Conservation (phyloP, 129 eudicot genomes). For the Escallonia herrerae region DNA sequence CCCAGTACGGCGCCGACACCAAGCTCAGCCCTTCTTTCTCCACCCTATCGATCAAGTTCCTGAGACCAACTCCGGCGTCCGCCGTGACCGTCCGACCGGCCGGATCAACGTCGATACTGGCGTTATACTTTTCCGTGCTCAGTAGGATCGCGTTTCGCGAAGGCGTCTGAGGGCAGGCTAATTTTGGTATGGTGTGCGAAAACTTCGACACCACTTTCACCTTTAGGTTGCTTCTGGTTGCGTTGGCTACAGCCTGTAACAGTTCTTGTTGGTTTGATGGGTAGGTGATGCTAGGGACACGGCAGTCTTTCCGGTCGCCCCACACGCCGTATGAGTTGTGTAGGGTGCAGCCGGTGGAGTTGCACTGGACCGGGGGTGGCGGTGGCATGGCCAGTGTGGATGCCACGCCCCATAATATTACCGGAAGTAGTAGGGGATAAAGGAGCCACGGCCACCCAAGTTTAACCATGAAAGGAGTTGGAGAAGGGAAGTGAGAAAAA, state of each 20-base stretch:
- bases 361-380: conserved; percentile 35
- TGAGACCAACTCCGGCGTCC: conserved; percentile 60
- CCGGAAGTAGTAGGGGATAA: neutral
- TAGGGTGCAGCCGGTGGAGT: conserved; percentile 48
- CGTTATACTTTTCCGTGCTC: conserved; percentile 51
- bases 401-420: conserved; percentile 5
- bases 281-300: conserved; percentile 30
- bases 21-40: conserved; percentile 54
- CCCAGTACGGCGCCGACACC: conserved; percentile 81
- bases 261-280: conserved; percentile 66
- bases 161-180: conserved; percentile 46
- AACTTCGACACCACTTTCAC: conserved; percentile 67
- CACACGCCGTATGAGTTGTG: conserved; percentile 69
- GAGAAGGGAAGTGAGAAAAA: neutral
- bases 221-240: conserved; percentile 40
- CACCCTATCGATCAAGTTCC: conserved; percentile 42
- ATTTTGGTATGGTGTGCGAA: conserved; percentile 81
- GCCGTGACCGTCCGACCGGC: conserved; percentile 43
- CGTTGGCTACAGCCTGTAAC: conserved; percentile 43
- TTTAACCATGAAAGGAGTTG: conserved; percentile 8
- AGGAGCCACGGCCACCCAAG: neutral
- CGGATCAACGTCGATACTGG: conserved; percentile 31
- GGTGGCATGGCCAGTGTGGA: conserved; percentile 45
- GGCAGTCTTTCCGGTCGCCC: conserved; percentile 63
- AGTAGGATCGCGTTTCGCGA: conserved; percentile 25